phyloP scores from a whole-genome alignment of 2,329 filamentous ascomycete genomes.

The Corynespora cassiicola region DNA sequence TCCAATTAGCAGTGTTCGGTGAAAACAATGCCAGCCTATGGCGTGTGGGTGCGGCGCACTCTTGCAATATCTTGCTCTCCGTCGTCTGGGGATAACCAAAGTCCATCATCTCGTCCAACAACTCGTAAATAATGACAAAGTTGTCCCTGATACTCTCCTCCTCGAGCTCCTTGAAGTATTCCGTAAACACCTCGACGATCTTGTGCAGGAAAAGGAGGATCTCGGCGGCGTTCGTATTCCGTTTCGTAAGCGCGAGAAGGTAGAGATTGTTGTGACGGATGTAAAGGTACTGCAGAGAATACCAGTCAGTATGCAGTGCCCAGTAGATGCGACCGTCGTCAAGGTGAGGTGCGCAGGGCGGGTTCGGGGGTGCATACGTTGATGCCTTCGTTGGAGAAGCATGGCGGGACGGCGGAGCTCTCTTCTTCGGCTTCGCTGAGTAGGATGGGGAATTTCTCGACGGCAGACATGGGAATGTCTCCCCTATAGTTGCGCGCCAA shows the following conservation, averaged over 20 bases:
- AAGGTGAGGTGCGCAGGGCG: not conserved
- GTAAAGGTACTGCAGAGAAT: slow-evolving; percentile 80
- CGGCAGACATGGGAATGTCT: slow-evolving; percentile 98
- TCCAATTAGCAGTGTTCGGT: slow-evolving; percentile 4
- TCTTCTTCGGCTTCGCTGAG: slow-evolving; percentile 99
- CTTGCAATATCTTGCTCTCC: slow-evolving; percentile 97
- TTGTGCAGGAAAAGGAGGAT: slow-evolving; percentile 98
- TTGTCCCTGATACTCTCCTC: slow-evolving; percentile 99
- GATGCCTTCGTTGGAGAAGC: slow-evolving; percentile 98
- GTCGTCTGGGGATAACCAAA: slow-evolving; percentile 99
- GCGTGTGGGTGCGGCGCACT: slow-evolving; percentile 55
- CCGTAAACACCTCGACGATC: slow-evolving; percentile 97
- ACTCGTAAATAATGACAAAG: slow-evolving; percentile 98
- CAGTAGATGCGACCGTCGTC: not conserved
- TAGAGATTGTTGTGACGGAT: slow-evolving; percentile 99
- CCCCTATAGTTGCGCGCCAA: slow-evolving; percentile 97
- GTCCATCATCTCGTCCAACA: slow-evolving; percentile 99
- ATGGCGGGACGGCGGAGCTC: slow-evolving; percentile 94
- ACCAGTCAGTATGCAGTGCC: slow-evolving; percentile 5
- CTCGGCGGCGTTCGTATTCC: slow-evolving; percentile 98
- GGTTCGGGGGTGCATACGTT: slow-evolving; percentile 67
- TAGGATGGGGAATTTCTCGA: slow-evolving; percentile 96
- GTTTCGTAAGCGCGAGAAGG: slow-evolving; percentile 95
- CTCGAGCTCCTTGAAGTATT: slow-evolving; percentile 99
- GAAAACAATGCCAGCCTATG: slow-evolving; percentile 6